Evolutionary conservation across 2,329 filamentous ascomycete genomes (phyloP), one percentile per base, ranked within the genome.

Genomic region (Emmonsia crescens): DNA sequence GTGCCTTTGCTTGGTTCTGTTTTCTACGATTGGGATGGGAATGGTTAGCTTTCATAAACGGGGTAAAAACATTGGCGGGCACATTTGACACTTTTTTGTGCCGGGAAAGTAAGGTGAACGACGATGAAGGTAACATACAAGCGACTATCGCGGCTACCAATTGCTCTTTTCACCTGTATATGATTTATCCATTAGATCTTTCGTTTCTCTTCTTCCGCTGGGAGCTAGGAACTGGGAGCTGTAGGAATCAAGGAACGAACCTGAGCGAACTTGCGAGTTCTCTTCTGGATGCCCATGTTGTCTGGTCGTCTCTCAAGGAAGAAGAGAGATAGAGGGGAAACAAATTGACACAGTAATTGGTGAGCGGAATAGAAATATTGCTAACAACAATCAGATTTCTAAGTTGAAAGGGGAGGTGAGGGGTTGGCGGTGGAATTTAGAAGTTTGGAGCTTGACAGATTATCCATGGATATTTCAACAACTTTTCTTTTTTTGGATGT

Each of bases 181-280:
- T 36, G 2, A 38, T 59, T 16, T 3, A 21, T 44, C 24, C 16
- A 9, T 57, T 44, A 57, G 40, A 29, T 14, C 40, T 21, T 29
- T 31, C 9, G 21, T 4, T 4, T 21, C 14, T 19, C n/a, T 27
- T 6, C 33, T 33, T 16, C 33, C 9, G 29, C 46, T 8, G 12
- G 10, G 12, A 27, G n/a, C 40, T 38, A 10, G 12, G 3, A 5
- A 16, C 46, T 8, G 12, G 10, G 12, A 27, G n/a, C 40, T 38
- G 12, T 2, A 5, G 12, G 9, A 31, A 27, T 2, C 16, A 1
- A 12, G 40, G 21, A 73, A 63, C 77, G 63, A 71, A 84, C 84
- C 73, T 82, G 79, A 57, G 86, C 93, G 75, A 96, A 97, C 79
- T 96, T 96, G 79, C 92, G 86, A 60, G 90, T 96, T 75, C 87